Evolutionary conservation across 2,329 filamentous ascomycete genomes (phyloP).

Genomic region (Bipolaris victoriae): DNA sequence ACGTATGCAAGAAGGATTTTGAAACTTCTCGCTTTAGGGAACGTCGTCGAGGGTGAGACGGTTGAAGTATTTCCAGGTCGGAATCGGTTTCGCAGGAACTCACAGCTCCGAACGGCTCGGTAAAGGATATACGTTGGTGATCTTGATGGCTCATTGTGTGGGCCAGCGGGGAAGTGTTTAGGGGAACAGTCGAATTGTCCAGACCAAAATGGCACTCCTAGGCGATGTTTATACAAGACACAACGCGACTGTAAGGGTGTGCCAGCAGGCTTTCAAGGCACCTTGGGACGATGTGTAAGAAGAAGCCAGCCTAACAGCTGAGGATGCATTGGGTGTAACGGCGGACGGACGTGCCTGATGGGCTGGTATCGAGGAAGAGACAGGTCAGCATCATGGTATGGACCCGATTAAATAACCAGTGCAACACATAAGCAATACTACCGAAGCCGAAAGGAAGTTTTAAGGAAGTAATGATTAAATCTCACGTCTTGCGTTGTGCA

Average conservation of each 20-base stretch:
- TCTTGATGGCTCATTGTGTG: conserved; percentile 3
- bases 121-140: not conserved
- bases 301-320: not conserved
- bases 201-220: not conserved
- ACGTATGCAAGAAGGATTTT: conserved; percentile 5
- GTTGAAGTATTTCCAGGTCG: not conserved
- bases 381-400: not conserved
- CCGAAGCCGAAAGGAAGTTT: not conserved
- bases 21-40: conserved; percentile 6
- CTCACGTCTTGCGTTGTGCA: conserved; percentile 1
- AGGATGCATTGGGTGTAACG: not conserved
- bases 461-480: conserved; percentile 1
- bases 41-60: not conserved
- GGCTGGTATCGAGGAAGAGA: not conserved
- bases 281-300: not conserved
- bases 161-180: not conserved
- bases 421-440: not conserved
- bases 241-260: not conserved
- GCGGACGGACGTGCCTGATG: not conserved
- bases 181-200: not conserved
- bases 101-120: conserved; percentile 2
- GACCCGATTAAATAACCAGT: not conserved
- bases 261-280: not conserved
- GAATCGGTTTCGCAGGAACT: conserved; percentile 4
- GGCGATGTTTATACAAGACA: not conserved